phyloP scores from a whole-genome alignment of 164 flowering plant species.

The Tetrastigma voinierianum region DNA sequence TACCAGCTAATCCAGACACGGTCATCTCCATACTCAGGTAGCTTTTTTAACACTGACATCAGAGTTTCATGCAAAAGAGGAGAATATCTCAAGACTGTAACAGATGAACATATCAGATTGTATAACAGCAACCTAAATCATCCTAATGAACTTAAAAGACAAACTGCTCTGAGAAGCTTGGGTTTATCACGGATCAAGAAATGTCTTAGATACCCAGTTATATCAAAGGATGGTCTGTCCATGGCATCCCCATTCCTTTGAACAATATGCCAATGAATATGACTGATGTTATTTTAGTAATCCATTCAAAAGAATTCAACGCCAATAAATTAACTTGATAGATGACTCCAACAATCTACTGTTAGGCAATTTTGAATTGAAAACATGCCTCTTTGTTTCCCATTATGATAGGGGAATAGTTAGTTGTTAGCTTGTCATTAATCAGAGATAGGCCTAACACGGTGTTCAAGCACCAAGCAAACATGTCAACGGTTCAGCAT shows the following conservation, averaged over 20 bases:
- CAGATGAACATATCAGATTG: too few species aligned
- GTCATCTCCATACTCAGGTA: slow-evolving; percentile 29
- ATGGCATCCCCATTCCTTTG: not conserved
- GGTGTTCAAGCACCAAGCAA: too few species aligned
- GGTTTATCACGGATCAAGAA: not conserved
- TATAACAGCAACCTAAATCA: not conserved
- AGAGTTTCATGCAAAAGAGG: too few species aligned
- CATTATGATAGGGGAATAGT: too few species aligned
- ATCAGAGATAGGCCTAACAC: too few species aligned
- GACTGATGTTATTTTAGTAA: not conserved
- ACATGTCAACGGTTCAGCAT: too few species aligned
- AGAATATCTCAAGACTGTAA: too few species aligned
- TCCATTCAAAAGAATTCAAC: not conserved
- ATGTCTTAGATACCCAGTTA: not conserved
- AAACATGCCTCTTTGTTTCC: too few species aligned
- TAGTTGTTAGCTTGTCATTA: too few species aligned
- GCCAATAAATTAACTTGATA: not conserved
- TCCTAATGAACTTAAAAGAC: not conserved
- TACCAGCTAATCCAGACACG: slow-evolving; percentile 51
- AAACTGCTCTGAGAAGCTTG: not conserved
- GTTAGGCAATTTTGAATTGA: too few species aligned
- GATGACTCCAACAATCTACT: too few species aligned
- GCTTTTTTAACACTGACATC: too few species aligned
- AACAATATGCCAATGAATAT: not conserved
- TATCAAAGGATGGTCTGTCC: not conserved